phyloP scores from a whole-genome alignment of 139 green algal species.

The Chlorella sorokiniana region DNA sequence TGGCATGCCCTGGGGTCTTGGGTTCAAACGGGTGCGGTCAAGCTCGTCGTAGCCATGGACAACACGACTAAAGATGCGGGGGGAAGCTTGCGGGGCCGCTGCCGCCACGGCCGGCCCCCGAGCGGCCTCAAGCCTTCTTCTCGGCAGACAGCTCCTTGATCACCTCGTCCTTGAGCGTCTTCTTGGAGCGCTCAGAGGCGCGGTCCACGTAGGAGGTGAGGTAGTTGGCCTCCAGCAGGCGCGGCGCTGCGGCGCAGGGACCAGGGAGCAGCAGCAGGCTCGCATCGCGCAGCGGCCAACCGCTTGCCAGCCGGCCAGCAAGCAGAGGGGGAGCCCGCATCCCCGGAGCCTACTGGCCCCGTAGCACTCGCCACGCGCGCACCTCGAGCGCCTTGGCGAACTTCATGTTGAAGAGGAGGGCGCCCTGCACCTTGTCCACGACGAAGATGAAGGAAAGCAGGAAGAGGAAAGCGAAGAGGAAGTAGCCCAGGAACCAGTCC shows the following conservation, averaged over 20 bases:
- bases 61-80: background rate
- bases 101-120: background rate
- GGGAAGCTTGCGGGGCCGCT: no score
- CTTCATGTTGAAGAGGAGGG: conserved; percentile 67
- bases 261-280: background rate
- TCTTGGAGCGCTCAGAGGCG: conserved; percentile 36
- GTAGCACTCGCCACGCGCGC: no score
- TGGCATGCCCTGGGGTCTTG: no score
- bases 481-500: conserved; percentile 55
- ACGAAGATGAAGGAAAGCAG: conserved; percentile 62
- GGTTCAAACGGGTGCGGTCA: no score
- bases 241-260: conserved; percentile 15
- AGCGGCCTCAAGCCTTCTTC: conserved; percentile 6
- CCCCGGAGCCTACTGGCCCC: no score
- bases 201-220: conserved; percentile 45
- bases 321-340: no score
- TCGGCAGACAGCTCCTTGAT: conserved; percentile 4
- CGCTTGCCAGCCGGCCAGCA: no score
- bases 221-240: conserved; percentile 49
- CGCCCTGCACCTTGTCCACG: conserved; percentile 51
- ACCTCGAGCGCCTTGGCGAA: conserved; percentile 49
- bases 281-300: background rate
- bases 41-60: no score
- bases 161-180: conserved; percentile 33
- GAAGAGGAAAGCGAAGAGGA: conserved; percentile 62